These are phyloP conservation scores for Aspergillus sp. DNA, from an alignment of 2,329 filamentous ascomycete genomes.

Conservation along the genomic window DNA sequence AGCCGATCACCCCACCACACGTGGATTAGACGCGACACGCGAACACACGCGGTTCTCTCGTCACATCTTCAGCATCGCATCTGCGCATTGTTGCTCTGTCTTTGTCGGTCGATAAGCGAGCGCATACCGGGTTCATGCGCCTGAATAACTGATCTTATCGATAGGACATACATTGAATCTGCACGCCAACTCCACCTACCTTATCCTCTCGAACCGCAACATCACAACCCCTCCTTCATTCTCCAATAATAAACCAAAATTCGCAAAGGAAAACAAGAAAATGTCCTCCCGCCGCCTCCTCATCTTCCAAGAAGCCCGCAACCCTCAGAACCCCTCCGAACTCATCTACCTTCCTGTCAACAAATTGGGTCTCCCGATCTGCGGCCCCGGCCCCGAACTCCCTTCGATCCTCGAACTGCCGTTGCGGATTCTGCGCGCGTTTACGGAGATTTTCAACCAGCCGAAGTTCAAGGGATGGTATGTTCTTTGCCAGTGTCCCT, in stretches of 20 bases:
- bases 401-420: constrained; percentile 31
- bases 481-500: too few relatives aligned
- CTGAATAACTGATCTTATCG: too few relatives aligned
- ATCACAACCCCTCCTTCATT: neutral
- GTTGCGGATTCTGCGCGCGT: constrained; percentile 26
- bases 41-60: neutral
- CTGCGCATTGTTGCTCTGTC: too few relatives aligned
- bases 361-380: constrained; percentile 30
- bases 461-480: constrained; percentile 33
- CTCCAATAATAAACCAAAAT: neutral
- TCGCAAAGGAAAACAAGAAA: constrained; percentile 2
- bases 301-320: constrained; percentile 33
- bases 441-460: constrained; percentile 35
- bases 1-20: constrained; percentile 3
- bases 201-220: neutral
- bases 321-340: constrained; percentile 22
- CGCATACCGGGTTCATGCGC: too few relatives aligned
- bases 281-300: constrained; percentile 23
- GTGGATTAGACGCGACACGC: constrained; percentile 5
- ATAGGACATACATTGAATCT: too few relatives aligned
- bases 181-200: too few relatives aligned
- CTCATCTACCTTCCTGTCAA: constrained; percentile 29
- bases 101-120: too few relatives aligned
- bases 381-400: constrained; percentile 24
- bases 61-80: neutral